A percentile compares a stretch with the other conserved stretches of the same genome.
phyloP scores from a whole-genome alignment of 768 basidiomycete genomes.

The Russula olivacea region DNA sequence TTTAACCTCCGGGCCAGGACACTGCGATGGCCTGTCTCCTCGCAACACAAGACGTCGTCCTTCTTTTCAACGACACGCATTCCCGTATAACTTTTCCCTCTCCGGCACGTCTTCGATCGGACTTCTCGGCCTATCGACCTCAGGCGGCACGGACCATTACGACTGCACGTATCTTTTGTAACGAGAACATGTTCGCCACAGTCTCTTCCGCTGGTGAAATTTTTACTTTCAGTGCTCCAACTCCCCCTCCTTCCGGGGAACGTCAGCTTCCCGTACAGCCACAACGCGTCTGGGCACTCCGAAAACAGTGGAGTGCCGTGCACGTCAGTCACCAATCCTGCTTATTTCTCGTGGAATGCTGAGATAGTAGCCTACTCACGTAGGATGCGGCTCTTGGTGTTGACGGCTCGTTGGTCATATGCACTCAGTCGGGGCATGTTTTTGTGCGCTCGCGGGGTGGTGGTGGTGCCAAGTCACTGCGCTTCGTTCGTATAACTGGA shows the following conservation, averaged over 20 bases:
- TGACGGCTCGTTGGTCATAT: conserved; percentile 85
- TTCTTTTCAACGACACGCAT: conserved; percentile 69
- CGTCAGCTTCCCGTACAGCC: conserved; percentile 53
- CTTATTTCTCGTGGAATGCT: neutral
- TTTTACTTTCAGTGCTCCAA: conserved; percentile 62
- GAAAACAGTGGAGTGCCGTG: conserved; percentile 82
- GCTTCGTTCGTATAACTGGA: conserved; percentile 73
- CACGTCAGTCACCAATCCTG: conserved; percentile 40
- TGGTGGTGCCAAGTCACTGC: conserved; percentile 47
- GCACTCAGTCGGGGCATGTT: conserved; percentile 92
- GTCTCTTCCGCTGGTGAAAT: conserved; percentile 86
- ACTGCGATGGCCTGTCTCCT: conserved; percentile 77
- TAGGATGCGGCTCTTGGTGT: conserved; percentile 85
- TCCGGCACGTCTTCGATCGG: conserved; percentile 41
- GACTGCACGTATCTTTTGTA: conserved; percentile 74
- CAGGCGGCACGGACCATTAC: conserved; percentile 62
- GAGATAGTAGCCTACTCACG: conserved; percentile 1
- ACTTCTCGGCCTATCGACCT: conserved; percentile 59
- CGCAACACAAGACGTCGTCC: conserved; percentile 73
- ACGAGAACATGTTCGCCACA: conserved; percentile 77
- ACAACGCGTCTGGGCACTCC: conserved; percentile 84
- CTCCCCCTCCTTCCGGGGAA: conserved; percentile 28
- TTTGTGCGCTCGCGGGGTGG: conserved; percentile 68
- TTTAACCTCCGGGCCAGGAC: conserved; percentile 45
- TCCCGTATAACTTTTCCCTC: conserved; percentile 76